Percentiles rank a stretch among this genome's conserved stretches.
Conservation (phyloP, 1,284 basidiomycete species). For the Ceratobasidium sp. region DNA sequence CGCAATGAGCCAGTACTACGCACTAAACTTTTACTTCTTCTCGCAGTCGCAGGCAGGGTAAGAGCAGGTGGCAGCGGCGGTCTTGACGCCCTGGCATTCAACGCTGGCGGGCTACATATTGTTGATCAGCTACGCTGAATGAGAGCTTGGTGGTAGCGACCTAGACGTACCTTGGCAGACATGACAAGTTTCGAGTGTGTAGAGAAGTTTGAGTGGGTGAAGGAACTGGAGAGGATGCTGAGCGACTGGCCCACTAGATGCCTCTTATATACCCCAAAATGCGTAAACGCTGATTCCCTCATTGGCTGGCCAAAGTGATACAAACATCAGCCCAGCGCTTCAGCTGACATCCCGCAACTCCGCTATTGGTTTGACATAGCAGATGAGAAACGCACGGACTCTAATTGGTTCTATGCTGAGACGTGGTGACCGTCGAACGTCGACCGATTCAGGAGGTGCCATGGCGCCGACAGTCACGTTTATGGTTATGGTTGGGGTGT, state of each 20-base stretch:
- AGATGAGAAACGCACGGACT: neutral
- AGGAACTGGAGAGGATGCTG: neutral
- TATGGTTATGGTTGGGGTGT: neutral
- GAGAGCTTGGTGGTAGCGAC: neutral
- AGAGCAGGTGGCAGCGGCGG: constrained; percentile 25
- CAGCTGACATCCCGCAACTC: constrained; percentile 8
- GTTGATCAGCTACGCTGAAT: neutral
- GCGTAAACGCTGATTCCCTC: neutral
- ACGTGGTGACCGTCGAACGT: neutral
- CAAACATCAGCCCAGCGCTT: neutral
- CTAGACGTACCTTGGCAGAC: constrained; percentile 17
- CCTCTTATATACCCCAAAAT: constrained; percentile 5
- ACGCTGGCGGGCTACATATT: constrained; percentile 7
- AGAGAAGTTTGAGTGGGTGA: neutral
- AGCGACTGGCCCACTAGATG: neutral
- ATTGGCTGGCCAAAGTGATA: neutral
- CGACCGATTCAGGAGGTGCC: neutral
- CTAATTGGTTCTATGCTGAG: neutral
- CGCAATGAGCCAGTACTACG: no score
- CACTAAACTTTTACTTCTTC: neutral
- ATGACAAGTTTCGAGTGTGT: constrained; percentile 3
- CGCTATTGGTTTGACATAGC: neutral
- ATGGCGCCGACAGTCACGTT: neutral
- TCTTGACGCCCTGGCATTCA: constrained; percentile 24
- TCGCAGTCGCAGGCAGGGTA: constrained; percentile 29